These are phyloP conservation scores for Dimargaris cristalligena DNA, from an alignment of 192 early-diverging fungal species.

Conservation along the genomic window DNA sequence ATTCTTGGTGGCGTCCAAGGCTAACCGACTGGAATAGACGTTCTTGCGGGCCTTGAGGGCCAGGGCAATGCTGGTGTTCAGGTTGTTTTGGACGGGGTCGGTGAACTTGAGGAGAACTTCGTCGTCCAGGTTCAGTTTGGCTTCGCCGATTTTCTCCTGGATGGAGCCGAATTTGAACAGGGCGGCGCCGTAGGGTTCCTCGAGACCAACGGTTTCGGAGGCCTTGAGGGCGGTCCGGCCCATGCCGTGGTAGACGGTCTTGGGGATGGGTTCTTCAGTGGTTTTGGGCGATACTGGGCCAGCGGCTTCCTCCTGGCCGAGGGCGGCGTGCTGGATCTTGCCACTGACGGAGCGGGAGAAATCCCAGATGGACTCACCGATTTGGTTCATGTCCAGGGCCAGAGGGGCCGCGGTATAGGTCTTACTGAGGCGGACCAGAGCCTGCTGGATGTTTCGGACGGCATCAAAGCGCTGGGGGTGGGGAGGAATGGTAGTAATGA, in stretches of 20 bases:
- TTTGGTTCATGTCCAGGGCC: conserved; percentile 35
- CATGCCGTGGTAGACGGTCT: conserved; percentile 59
- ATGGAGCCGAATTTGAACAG: conserved; percentile 73
- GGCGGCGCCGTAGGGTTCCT: conserved; percentile 77
- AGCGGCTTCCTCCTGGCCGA: conserved; percentile 24
- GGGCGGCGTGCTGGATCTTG: conserved; percentile 37
- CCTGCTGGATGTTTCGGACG: conserved; percentile 45
- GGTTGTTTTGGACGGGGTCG: conserved; percentile 48
- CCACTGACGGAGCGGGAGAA: conserved; percentile 49
- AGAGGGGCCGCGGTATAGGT: conserved; percentile 57
- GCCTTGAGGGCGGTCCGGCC: conserved; percentile 45
- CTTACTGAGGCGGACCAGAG: conserved; percentile 55
- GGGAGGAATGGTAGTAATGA: no score
- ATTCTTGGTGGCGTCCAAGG: conserved; percentile 74
- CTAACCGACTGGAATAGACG: conserved; percentile 64
- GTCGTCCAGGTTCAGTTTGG: conserved; percentile 56
- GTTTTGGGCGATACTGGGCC: conserved; percentile 28
- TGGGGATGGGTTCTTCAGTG: conserved; percentile 23
- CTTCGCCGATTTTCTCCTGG: conserved; percentile 71
- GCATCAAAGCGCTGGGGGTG: conserved; percentile 59
- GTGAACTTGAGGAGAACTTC: conserved; percentile 56
- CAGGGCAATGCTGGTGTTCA: conserved; percentile 56
- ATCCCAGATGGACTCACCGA: conserved; percentile 53
- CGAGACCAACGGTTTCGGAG: conserved; percentile 46
- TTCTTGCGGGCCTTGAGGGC: conserved; percentile 76